A percentile compares a stretch with the other conserved stretches of the same genome.
Conservation (phyloP, 495 filamentous ascomycete species). For the Sabuloglossum arenarium region DNA sequence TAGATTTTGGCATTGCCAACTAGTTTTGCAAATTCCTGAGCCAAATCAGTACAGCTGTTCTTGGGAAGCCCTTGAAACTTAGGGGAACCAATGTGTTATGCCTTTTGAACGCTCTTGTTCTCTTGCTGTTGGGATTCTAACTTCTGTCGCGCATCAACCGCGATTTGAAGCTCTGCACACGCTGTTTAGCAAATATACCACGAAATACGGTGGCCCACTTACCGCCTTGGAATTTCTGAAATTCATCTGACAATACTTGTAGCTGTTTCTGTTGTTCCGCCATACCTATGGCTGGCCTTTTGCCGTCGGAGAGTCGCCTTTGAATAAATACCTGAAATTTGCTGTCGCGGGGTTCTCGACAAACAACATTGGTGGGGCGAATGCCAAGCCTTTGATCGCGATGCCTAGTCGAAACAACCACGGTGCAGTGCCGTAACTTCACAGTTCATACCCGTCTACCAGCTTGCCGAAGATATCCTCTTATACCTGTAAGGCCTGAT, state of each 20-base stretch:
- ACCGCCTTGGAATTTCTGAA: conserved; percentile 71
- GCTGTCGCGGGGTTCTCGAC: conserved; percentile 1
- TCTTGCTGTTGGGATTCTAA: conserved; percentile 89
- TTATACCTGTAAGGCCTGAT: neutral
- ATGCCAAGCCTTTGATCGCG: conserved; percentile 2
- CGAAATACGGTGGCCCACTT: conserved; percentile 5
- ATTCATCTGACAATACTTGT: conserved; percentile 71
- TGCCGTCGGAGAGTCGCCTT: neutral
- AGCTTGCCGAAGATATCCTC: neutral
- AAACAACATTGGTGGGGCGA: neutral
- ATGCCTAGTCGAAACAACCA: neutral
- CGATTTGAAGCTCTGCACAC: conserved; percentile 49
- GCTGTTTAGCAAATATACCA: neutral
- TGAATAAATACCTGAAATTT: conserved; percentile 2
- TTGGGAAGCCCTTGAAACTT: neutral
- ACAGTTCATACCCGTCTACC: neutral
- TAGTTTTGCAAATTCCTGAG: conserved; percentile 60
- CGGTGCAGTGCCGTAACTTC: neutral
- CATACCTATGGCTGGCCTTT: conserved; percentile 16
- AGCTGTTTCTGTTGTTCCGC: conserved; percentile 33
- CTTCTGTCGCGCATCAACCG: conserved; percentile 67
- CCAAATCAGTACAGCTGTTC: neutral
- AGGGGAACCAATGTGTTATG: conserved; percentile 10
- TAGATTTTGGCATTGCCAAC: conserved; percentile 72
- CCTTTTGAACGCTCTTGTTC: conserved; percentile 72